Evolutionary conservation across 345 rosid genomes (phyloP).

Genomic region (Boechera retrofracta): DNA sequence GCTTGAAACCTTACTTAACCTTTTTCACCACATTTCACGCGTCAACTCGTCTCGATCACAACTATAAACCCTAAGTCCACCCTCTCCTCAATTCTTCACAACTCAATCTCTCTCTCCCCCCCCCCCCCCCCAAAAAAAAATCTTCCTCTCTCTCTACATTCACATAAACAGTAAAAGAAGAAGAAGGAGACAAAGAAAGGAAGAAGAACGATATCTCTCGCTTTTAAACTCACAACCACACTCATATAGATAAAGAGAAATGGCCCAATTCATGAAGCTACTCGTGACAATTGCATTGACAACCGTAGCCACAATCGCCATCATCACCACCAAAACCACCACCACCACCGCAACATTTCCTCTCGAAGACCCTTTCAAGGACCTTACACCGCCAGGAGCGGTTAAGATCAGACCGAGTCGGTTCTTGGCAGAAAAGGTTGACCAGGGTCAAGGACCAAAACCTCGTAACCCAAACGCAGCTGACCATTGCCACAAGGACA

Average conservation of each 20-base stretch:
- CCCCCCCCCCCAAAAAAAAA: too few relatives aligned
- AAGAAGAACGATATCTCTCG: constrained; percentile 26
- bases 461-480: constrained; percentile 68
- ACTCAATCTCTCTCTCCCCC: constrained; percentile 16
- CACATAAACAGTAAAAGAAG: constrained; percentile 18
- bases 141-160: constrained; percentile 31
- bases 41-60: constrained; percentile 59
- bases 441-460: constrained; percentile 28
- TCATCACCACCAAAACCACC: constrained; percentile 48
- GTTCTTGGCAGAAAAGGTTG: constrained; percentile 54
- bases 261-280: constrained; percentile 48
- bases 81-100: constrained; percentile 37
- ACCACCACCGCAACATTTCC: constrained; percentile 26
- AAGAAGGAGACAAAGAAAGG: constrained; percentile 20
- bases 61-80: constrained; percentile 55
- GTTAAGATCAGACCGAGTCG: constrained; percentile 60
- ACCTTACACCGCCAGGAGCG: constrained; percentile 12
- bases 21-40: constrained; percentile 55
- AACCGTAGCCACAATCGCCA: constrained; percentile 53
- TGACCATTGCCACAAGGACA: constrained; percentile 64
- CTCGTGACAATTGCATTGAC: constrained; percentile 52
- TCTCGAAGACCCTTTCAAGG: background rate
- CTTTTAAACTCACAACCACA: background rate
- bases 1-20: constrained; percentile 40
- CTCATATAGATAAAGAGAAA: constrained; percentile 24